Base-by-base conservation (phyloP, 495 filamentous ascomycete species). In the Hyaloscypha finlandica region DNA sequence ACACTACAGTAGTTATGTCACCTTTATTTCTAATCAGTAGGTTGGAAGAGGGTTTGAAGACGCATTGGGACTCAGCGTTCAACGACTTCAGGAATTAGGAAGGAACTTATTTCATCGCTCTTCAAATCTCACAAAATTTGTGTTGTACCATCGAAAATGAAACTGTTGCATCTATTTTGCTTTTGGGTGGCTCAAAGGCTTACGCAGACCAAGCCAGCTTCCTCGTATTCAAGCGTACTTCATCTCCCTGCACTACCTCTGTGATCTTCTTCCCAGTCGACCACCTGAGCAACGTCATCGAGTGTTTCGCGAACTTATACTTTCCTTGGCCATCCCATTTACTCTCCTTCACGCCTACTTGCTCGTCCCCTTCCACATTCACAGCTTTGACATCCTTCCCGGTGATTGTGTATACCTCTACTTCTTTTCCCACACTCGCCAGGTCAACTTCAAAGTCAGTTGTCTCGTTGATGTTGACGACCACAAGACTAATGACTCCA, bases 201-300 rank as follows among this genome's bases (percentile, higher is more conserved):
- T 25, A 6, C 9, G 39, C 29, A 16, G 52, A n/a, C 70, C 70
- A 72, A 48, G 64, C 70, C 60, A 72, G 39, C 30, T 72, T 72
- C 42, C 70, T 69, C 11, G 70, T 67, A 56, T 72, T 66, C 22
- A 72, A 57, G 29, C 55, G 48, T 11, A 35, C 42, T 0, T 63
- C 64, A 19, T 67, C 67, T 25, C 59, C 66, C 30, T 68, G 70
- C 37, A 20, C 22, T 1, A 68, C 62, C 35, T 73, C 61, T 0
- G 14, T 60, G 4, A 71, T 59, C 37, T 69, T 73, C 30, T 72
- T 69, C 65, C 81, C 81, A 11, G 80, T 77, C 75, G 86, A 86
- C 89, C 89, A 92, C 68, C 87, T 74, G 70, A 92, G 71, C 70
- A 92, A 71, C 9, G 87, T 90, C 39, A 92, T 77, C 1, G 87